phyloP scores from a whole-genome alignment of 352 stramenopile genomes.

The Phytophthora idaei region DNA sequence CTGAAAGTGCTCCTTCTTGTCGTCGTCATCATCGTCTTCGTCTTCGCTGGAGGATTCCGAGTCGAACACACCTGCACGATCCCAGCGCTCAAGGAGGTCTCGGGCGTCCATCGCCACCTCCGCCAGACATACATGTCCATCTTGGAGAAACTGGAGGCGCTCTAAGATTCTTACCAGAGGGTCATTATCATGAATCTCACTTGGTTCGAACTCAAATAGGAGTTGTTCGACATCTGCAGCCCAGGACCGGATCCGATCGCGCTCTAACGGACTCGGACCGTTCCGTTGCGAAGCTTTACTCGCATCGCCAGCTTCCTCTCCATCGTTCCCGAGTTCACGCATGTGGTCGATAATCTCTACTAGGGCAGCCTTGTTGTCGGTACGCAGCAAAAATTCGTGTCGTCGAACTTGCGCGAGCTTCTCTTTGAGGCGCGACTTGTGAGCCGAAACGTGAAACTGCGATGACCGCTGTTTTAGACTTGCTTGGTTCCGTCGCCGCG shows the following conservation, averaged over 20 bases:
- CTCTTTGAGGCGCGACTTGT: conserved; percentile 54
- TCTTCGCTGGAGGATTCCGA: conserved; percentile 42
- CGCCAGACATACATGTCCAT: conserved; percentile 59
- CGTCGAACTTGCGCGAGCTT: conserved; percentile 48
- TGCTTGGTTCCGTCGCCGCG: conserved; percentile 52
- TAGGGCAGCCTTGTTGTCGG: conserved; percentile 58
- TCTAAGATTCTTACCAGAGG: conserved; percentile 56
- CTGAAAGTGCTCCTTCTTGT: conserved; percentile 9
- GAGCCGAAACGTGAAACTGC: conserved; percentile 46
- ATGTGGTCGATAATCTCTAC: conserved; percentile 49
- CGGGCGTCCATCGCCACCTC: conserved; percentile 58
- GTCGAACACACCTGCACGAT: conserved; percentile 60
- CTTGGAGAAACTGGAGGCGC: conserved; percentile 60
- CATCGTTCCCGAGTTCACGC: conserved; percentile 39
- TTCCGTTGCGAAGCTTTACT: conserved; percentile 13
- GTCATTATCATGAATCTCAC: conserved; percentile 48
- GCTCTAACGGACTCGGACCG: conserved; percentile 56
- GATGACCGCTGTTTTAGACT: conserved; percentile 47
- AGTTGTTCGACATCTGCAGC: conserved; percentile 42
- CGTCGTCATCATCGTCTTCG: conserved; percentile 36
- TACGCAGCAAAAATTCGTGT: conserved; percentile 54
- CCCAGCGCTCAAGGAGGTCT: conserved; percentile 57
- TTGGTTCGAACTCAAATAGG: conserved; percentile 52
- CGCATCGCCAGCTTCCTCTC: conserved; percentile 1
- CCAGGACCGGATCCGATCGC: conserved; percentile 53